Base-by-base conservation (phyloP, 1,284 basidiomycete species). In the Athelia sp. region DNA sequence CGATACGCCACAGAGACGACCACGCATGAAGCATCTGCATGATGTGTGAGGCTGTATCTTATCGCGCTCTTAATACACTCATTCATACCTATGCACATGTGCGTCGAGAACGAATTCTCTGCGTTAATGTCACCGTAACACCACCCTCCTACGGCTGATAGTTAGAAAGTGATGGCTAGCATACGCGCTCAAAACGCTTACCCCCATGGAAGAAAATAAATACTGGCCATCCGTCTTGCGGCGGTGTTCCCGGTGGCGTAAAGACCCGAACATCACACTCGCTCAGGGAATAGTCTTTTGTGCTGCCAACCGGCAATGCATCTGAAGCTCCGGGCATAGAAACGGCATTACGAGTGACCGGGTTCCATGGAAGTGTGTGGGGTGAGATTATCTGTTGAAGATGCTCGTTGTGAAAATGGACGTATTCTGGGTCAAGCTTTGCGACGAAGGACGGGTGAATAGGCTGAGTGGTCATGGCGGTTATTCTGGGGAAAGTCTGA, bases 1-100 rank as follows among this genome's bases (percentile, higher is more conserved):
- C 87, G 79, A 61, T 90, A 90, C 56, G 84, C 81, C 18, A 90
- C 82, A 3, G 81, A 80, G 8, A 87, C 67, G 2, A 84, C 80
- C 2, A 74, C 68, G 50, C 74, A 78, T 49, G 72, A 70, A 1
- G 78, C 78, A 50, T 66, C 80, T 82, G 49, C 42, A 44, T n/a
- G n/a, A n/a, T n/a, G n/a, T n/a, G n/a, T n/a, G n/a, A 1, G 38
- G n/a, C 45, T n/a, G 18, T 48, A 29, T 21, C 17, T 43, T 29
- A 11, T n/a, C 43, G 24, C n/a, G n/a, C n/a, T n/a, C n/a, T n/a
- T n/a, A 19, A 38, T 22, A n/a, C 19, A 14, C 43, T 21, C 34
- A 65, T 70, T n/a, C n/a, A 46, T 50, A 83, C 82, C 66, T 52
- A 75, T 72, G 66, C 77, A 79, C 71, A 82, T 75, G 45, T 75